Conservation (phyloP, 2,329 filamentous ascomycete species). For the Stachybotrys chartarum region DNA sequence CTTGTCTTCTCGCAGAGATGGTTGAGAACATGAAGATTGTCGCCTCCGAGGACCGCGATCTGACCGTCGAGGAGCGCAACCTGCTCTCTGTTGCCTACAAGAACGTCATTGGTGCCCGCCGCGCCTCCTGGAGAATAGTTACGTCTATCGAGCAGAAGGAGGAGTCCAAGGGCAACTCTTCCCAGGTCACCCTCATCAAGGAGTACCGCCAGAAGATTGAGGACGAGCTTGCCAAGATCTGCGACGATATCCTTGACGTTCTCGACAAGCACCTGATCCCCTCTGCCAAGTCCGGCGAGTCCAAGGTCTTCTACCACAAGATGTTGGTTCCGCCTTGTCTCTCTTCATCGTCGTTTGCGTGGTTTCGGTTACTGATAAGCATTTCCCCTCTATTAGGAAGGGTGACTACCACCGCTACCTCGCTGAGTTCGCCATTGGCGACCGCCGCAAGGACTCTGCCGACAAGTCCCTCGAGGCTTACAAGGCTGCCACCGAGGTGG, state of each 20-base stretch:
- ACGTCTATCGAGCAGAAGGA: conserved; percentile 99
- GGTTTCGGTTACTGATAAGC: background rate
- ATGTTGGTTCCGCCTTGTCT: conserved; percentile 54
- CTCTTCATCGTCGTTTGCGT: background rate
- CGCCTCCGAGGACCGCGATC: conserved; percentile 76
- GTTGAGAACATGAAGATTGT: conserved; percentile 99
- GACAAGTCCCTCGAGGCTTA: conserved; percentile 94
- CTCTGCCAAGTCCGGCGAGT: conserved; percentile 90
- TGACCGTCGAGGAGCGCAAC: conserved; percentile 93
- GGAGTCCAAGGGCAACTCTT: conserved; percentile 95
- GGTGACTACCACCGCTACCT: conserved; percentile 99
- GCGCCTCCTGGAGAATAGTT: conserved; percentile 97
- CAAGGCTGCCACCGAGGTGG: conserved; percentile 97
- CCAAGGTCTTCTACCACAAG: conserved; percentile 99
- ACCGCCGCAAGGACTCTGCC: conserved; percentile 91
- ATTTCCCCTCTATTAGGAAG: conserved; percentile 60
- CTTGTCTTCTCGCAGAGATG: conserved; percentile 63
- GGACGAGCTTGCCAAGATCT: conserved; percentile 93
- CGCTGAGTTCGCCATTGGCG: conserved; percentile 89
- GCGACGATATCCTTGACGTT: conserved; percentile 93
- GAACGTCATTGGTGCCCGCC: conserved; percentile 95
- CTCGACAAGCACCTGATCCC: conserved; percentile 91
- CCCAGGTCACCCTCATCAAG: conserved; percentile 87
- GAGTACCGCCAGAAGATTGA: conserved; percentile 99
- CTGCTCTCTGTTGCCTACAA: conserved; percentile 97